Evolutionary conservation across 352 stramenopile species (phyloP).

Genomic region (Phytophthora crassamura): DNA sequence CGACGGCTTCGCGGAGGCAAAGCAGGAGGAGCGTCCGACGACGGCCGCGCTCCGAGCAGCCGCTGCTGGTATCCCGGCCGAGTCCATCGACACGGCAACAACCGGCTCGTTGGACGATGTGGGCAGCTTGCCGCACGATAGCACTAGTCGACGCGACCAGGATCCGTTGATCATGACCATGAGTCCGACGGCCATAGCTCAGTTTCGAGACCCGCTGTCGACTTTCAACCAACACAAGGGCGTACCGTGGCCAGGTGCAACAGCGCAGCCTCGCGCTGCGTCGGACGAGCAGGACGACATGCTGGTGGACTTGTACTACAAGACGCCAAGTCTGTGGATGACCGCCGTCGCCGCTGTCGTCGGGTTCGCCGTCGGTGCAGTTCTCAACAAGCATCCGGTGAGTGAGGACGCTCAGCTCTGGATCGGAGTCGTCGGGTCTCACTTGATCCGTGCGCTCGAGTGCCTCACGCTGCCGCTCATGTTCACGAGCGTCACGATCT

Average conservation of each 20-base stretch:
- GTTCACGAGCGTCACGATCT: slow-evolving; percentile 74
- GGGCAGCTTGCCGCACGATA: slow-evolving; percentile 22
- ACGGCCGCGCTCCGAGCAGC: slow-evolving; percentile 16
- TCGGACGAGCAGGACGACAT: slow-evolving; percentile 46
- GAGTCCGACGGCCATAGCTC: slow-evolving; percentile 56
- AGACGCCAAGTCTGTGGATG: slow-evolving; percentile 51
- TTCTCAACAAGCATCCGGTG: slow-evolving; percentile 45
- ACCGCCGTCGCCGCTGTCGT: slow-evolving; percentile 41
- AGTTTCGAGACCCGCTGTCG: slow-evolving; percentile 57
- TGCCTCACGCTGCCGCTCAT: slow-evolving; percentile 72
- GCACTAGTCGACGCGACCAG: slow-evolving; percentile 14
- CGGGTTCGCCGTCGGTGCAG: slow-evolving; percentile 42
- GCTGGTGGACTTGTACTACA: slow-evolving; percentile 57
- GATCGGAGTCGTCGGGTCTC: slow-evolving; percentile 47
- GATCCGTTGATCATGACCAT: slow-evolving; percentile 66
- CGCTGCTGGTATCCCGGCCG: slow-evolving; percentile 23
- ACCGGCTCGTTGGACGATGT: slow-evolving; percentile 23
- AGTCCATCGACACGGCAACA: slow-evolving; percentile 30
- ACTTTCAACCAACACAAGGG: slow-evolving; percentile 55
- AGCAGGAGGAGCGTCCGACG: slow-evolving; percentile 20
- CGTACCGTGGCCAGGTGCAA: slow-evolving; percentile 21
- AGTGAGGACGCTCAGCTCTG: slow-evolving; percentile 37
- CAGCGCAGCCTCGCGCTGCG: not conserved
- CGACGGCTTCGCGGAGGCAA: slow-evolving; percentile 35
- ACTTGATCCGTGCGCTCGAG: slow-evolving; percentile 48